Conservation (phyloP, 1,284 basidiomycete species). For the Coniferiporia sulphurascens region DNA sequence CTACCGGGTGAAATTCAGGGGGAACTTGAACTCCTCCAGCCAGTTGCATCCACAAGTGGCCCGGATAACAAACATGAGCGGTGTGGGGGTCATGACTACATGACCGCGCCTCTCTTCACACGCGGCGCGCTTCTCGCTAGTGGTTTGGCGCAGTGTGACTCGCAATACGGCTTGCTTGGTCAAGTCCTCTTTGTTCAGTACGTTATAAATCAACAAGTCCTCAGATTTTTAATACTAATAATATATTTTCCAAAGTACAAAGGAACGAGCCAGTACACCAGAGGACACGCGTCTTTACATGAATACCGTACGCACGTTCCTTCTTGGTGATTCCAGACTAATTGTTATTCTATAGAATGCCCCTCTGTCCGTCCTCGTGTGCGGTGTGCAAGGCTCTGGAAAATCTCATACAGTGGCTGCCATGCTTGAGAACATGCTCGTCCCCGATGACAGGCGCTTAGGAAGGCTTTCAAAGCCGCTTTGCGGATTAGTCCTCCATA, state of each 20-base stretch:
- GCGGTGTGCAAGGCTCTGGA: constrained; percentile 61
- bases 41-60: not conserved
- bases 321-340: not conserved
- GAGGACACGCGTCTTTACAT: constrained; percentile 29
- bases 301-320: constrained; percentile 27
- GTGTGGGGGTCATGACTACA: constrained; percentile 23
- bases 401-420: constrained; percentile 68
- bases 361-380: constrained; percentile 51
- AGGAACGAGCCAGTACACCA: constrained; percentile 10
- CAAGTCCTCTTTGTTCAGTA: constrained; percentile 26
- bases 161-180: constrained; percentile 31
- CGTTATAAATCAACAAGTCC: constrained; percentile 6
- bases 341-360: constrained; percentile 39
- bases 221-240: no score
- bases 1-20: not conserved
- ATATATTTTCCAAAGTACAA: constrained; percentile 12
- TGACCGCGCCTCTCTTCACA: constrained; percentile 31
- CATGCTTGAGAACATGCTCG: constrained; percentile 62
- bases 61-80: not conserved
- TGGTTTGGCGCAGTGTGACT: constrained; percentile 13
- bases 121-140: constrained; percentile 28
- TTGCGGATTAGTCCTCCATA: constrained; percentile 61
- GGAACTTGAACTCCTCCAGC: not conserved
- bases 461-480: constrained; percentile 51
- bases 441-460: constrained; percentile 41